Evolutionary conservation across 2,329 filamentous ascomycete genomes (phyloP).

Genomic region (Monosporascus sp.): DNA sequence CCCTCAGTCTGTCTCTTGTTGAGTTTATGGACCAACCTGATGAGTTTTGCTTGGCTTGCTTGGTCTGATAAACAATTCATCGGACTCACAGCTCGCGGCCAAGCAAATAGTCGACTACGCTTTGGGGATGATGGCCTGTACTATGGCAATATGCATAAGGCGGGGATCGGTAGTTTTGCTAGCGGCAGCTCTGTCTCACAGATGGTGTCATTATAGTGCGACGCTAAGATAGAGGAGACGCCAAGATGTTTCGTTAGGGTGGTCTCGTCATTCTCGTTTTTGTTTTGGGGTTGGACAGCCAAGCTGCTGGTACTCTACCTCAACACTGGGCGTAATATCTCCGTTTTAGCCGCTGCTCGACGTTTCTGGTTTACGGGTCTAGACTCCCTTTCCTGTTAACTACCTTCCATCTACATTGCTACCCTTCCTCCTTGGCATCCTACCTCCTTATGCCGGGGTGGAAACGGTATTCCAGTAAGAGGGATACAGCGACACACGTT

Average conservation of each 20-base stretch:
- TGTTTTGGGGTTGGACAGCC: neutral
- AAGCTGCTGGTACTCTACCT: neutral
- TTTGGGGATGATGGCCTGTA: no score
- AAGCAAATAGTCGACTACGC: neutral
- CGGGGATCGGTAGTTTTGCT: no score
- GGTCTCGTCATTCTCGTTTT: neutral
- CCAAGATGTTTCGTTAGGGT: neutral
- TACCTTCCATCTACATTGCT: neutral
- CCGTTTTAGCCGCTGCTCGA: neutral
- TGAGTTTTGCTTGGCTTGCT: neutral
- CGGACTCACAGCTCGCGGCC: neutral
- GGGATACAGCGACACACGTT: no score
- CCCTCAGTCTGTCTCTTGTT: no score
- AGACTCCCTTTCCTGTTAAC: neutral
- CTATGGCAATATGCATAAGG: no score
- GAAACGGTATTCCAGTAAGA: no score
- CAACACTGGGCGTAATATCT: neutral
- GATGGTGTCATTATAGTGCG: no score
- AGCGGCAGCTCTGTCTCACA: no score
- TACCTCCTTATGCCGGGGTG: no score
- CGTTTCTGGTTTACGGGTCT: neutral
- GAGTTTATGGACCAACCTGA: neutral
- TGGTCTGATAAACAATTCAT: neutral
- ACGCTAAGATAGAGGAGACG: neutral
- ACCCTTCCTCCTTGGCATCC: no score